A percentile compares a stretch with the other conserved stretches of the same genome.
phyloP scores from a whole-genome alignment of 352 stramenopile genomes.

The Pythium chondricola region DNA sequence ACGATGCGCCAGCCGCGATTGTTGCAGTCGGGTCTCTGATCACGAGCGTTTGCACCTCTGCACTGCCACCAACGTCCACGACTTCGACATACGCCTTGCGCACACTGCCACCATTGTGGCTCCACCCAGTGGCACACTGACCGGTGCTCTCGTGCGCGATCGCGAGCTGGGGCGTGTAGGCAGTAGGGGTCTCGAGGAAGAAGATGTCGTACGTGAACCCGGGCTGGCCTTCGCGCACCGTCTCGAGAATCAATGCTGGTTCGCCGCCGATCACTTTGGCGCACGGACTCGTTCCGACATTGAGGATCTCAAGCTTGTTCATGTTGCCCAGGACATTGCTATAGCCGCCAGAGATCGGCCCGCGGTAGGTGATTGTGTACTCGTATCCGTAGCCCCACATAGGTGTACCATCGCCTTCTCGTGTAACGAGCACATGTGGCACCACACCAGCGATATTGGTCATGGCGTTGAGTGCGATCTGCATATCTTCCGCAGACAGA shows the following conservation, averaged over 20 bases:
- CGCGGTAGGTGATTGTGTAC: slow-evolving; percentile 61
- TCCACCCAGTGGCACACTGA: slow-evolving; percentile 22
- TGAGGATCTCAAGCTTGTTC: slow-evolving; percentile 37
- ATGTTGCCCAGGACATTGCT: slow-evolving; percentile 62
- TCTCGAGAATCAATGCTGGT: slow-evolving; percentile 63
- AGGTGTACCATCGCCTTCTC: slow-evolving; percentile 51
- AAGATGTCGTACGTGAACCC: slow-evolving; percentile 76
- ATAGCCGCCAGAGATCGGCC: slow-evolving; percentile 42
- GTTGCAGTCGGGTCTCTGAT: slow-evolving; percentile 22
- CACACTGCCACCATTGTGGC: slow-evolving; percentile 26
- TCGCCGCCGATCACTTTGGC: slow-evolving; percentile 30
- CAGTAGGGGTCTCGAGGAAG: slow-evolving; percentile 44
- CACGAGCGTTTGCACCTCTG: slow-evolving; percentile 48
- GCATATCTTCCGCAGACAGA: slow-evolving; percentile 44
- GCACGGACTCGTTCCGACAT: slow-evolving; percentile 40
- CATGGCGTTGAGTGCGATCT: slow-evolving; percentile 58
- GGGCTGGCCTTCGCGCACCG: slow-evolving; percentile 43
- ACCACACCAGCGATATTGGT: slow-evolving; percentile 28
- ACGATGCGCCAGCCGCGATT: slow-evolving; percentile 21
- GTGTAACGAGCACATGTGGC: slow-evolving; percentile 61
- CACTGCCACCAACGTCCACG: slow-evolving; percentile 47
- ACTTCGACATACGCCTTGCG: slow-evolving; percentile 39
- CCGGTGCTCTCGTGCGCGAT: slow-evolving; percentile 28
- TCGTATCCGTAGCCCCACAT: slow-evolving; percentile 75
- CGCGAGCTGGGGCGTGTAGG: slow-evolving; percentile 26